Evolutionary conservation across 2,329 filamentous ascomycete species (phyloP).

Genomic region (Sphaerostilbella broomeana): DNA sequence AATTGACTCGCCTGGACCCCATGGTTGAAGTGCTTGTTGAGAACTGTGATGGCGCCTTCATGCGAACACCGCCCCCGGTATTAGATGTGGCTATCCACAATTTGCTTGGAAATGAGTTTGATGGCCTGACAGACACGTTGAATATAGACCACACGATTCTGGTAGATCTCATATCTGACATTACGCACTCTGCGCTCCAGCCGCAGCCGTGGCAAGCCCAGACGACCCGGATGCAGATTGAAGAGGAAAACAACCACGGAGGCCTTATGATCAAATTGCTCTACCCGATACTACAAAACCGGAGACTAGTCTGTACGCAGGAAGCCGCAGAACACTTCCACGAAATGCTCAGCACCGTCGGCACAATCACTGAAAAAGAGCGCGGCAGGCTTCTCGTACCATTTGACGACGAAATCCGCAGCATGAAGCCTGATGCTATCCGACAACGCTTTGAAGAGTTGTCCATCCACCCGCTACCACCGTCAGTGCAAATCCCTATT

Average conservation of each 20-base stretch:
- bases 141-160: slow-evolving; percentile 38
- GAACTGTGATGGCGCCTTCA: slow-evolving; percentile 21
- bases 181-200: slow-evolving; percentile 30
- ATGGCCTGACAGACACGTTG: slow-evolving; percentile 28
- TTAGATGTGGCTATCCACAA: slow-evolving; percentile 24
- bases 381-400: slow-evolving; percentile 30
- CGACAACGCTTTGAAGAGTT: slow-evolving; percentile 27
- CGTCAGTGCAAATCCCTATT: slow-evolving; percentile 30
- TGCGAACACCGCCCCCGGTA: slow-evolving; percentile 19
- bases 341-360: slow-evolving; percentile 30
- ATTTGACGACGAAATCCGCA: slow-evolving; percentile 15
- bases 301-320: slow-evolving; percentile 31
- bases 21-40: slow-evolving; percentile 29
- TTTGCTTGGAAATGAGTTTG: slow-evolving; percentile 26
- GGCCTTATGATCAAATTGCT: slow-evolving; percentile 30
- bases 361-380: slow-evolving; percentile 31
- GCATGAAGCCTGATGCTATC: slow-evolving; percentile 12
- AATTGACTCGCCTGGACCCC: slow-evolving; percentile 24
- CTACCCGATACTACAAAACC: slow-evolving; percentile 28
- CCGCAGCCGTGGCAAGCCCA: slow-evolving; percentile 28
- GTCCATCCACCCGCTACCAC: slow-evolving; percentile 27
- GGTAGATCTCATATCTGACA: slow-evolving; percentile 34
- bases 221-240: slow-evolving; percentile 29
- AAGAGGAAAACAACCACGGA: slow-evolving; percentile 26
- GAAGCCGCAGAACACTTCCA: slow-evolving; percentile 35